phyloP scores from a whole-genome alignment of 768 basidiomycete genomes.

The Boletus edulis region DNA sequence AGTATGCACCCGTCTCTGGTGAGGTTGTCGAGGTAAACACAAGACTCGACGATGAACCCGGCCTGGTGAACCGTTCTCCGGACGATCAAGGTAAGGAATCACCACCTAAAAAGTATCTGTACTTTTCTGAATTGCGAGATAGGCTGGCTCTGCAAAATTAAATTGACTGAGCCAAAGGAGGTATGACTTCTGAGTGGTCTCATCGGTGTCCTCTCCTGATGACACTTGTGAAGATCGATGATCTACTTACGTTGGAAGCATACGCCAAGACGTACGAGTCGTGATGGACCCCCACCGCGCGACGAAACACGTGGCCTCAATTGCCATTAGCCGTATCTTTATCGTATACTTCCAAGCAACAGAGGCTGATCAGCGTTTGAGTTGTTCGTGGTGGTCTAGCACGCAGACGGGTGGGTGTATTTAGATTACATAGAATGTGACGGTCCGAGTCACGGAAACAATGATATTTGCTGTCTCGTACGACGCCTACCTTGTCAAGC shows the following conservation, averaged over 20 bases:
- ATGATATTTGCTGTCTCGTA: too few relatives aligned
- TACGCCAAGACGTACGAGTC: slow-evolving; percentile 64
- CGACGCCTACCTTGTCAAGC: too few relatives aligned
- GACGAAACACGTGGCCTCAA: slow-evolving; percentile 20
- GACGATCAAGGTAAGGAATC: slow-evolving; percentile 68
- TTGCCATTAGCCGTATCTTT: slow-evolving; percentile 11
- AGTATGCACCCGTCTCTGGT: slow-evolving; percentile 95
- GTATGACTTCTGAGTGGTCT: slow-evolving; percentile 37
- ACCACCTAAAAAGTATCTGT: not conserved
- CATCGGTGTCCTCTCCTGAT: not conserved
- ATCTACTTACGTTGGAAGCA: slow-evolving; percentile 69
- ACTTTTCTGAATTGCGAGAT: not conserved
- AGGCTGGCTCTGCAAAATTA: slow-evolving; percentile 98
- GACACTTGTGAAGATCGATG: slow-evolving; percentile 50
- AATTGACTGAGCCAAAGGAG: slow-evolving; percentile 73
- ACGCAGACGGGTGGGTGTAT: not conserved
- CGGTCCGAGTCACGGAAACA: too few relatives aligned
- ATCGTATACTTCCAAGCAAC: slow-evolving; percentile 1
- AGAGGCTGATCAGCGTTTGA: not conserved
- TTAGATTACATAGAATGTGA: slow-evolving; percentile 12
- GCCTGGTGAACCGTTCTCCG: slow-evolving; percentile 84
- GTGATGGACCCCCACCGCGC: slow-evolving; percentile 15
- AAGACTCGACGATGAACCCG: slow-evolving; percentile 60
- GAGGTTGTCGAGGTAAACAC: slow-evolving; percentile 78
- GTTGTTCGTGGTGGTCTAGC: not conserved